Evolutionary conservation across 129 eudicot genomes (phyloP).

Genomic region (Centaurea solstitialis): DNA sequence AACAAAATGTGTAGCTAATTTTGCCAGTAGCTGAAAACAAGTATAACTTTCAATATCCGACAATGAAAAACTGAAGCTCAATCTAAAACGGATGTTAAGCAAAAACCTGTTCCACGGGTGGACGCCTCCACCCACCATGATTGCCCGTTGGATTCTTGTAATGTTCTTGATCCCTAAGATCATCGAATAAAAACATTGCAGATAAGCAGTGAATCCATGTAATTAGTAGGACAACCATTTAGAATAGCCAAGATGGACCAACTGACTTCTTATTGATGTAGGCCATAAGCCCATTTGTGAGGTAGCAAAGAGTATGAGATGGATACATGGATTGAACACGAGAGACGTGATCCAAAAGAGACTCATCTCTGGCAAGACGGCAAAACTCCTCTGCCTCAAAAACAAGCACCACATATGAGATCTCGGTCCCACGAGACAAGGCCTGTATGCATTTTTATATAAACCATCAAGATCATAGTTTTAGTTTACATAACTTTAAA

Average conservation of each 20-base stretch:
- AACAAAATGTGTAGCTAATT: slow-evolving; percentile 63
- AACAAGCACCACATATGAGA: slow-evolving; percentile 62
- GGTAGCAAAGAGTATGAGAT: slow-evolving; percentile 72
- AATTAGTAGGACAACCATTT: neutral
- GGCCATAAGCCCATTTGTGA: slow-evolving; percentile 74
- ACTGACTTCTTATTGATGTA: slow-evolving; percentile 69
- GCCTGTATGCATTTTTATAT: slow-evolving; percentile 28
- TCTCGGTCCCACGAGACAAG: slow-evolving; percentile 41
- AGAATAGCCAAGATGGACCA: neutral
- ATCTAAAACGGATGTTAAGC: neutral
- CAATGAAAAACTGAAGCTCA: neutral
- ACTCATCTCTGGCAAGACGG: slow-evolving; percentile 45
- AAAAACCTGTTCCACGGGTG: slow-evolving; percentile 86
- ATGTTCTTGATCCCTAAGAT: slow-evolving; percentile 66
- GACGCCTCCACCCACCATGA: slow-evolving; percentile 69
- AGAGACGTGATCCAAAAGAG: slow-evolving; percentile 58
- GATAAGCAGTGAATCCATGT: neutral
- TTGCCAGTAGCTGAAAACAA: slow-evolving; percentile 56
- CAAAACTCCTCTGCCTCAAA: slow-evolving; percentile 88
- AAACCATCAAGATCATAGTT: neutral
- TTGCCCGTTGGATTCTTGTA: slow-evolving; percentile 60
- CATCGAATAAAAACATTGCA: neutral
- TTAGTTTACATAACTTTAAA: neutral
- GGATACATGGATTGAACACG: slow-evolving; percentile 71
- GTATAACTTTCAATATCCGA: neutral